phyloP scores from a whole-genome alignment of 352 stramenopile species.

The Pythium insidiosum region DNA sequence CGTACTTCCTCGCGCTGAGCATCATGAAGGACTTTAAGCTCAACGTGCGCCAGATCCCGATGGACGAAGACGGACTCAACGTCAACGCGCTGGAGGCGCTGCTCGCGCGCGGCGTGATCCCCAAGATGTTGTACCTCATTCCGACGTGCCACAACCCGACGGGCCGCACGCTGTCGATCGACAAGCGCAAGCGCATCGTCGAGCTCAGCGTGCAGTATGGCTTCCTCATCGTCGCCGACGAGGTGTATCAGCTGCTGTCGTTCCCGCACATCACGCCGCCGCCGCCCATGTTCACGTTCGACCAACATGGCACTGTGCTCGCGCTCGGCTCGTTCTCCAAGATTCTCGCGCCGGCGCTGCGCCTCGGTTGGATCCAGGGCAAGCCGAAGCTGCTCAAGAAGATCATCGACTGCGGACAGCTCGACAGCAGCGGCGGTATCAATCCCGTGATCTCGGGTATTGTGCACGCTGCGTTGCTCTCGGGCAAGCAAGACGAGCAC shows the following conservation, averaged over 20 bases:
- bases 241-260: conserved; percentile 94
- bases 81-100: conserved; percentile 83
- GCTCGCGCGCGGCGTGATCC: conserved; percentile 61
- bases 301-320: conserved; percentile 72
- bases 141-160: conserved; percentile 94
- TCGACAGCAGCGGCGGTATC: conserved; percentile 90
- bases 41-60: conserved; percentile 83
- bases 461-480: conserved; percentile 61
- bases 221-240: conserved; percentile 89
- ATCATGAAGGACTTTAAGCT: conserved; percentile 95
- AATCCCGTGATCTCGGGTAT: conserved; percentile 90
- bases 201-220: conserved; percentile 84
- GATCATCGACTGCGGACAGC: conserved; percentile 81
- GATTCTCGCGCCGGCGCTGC: conserved; percentile 89
- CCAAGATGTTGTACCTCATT: conserved; percentile 93
- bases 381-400: conserved; percentile 61
- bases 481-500: conserved; percentile 67
- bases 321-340: conserved; percentile 94
- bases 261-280: conserved; percentile 81
- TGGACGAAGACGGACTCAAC: conserved; percentile 84
- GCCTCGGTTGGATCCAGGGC: conserved; percentile 84
- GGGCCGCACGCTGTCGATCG: conserved; percentile 74
- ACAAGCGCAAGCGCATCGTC: conserved; percentile 84
- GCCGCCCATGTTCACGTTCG: conserved; percentile 82
- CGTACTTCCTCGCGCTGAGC: conserved; percentile 90